A percentile compares a stretch with the other conserved stretches of the same genome.
Conservation (phyloP, 352 stramenopile genomes). For the Phytophthora cryptogea region DNA sequence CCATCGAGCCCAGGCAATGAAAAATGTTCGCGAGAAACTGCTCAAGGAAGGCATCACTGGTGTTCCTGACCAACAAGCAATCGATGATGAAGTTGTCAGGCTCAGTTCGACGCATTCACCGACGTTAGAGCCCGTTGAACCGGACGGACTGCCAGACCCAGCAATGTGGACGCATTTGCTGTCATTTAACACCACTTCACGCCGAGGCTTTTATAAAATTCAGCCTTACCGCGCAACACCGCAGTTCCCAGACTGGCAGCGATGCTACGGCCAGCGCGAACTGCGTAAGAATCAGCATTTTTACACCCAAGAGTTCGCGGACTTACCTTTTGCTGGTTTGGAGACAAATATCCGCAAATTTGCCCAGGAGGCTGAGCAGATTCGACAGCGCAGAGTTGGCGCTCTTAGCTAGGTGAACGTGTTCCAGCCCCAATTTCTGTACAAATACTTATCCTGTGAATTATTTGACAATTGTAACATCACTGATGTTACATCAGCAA, state of each 20-base stretch:
- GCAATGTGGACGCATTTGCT: conserved; percentile 67
- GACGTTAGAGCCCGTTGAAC: conserved; percentile 11
- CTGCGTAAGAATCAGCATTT: conserved; percentile 21
- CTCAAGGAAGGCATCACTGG: conserved; percentile 7
- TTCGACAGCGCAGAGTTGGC: conserved; percentile 11
- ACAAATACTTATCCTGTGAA: not conserved
- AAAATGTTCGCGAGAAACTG: conserved; percentile 13
- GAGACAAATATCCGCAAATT: conserved; percentile 22
- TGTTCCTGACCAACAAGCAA: conserved; percentile 9
- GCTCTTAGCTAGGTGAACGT: not conserved
- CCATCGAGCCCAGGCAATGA: conserved; percentile 13
- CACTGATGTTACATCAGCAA: not conserved
- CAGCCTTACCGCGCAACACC: conserved; percentile 42
- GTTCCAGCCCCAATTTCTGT: not conserved
- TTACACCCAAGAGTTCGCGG: conserved; percentile 12
- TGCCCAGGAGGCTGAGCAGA: conserved; percentile 20
- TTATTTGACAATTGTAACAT: not conserved
- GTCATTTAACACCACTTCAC: conserved; percentile 48
- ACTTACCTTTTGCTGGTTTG: conserved; percentile 12
- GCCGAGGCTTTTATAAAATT: conserved; percentile 41
- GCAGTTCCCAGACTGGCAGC: conserved; percentile 43
- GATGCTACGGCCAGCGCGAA: conserved; percentile 47
- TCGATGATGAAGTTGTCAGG: conserved; percentile 10
- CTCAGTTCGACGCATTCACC: conserved; percentile 9
- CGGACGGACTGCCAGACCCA: conserved; percentile 37